Evolutionary conservation across 2,329 filamentous ascomycete genomes (phyloP).

Genomic region (Aspergillus amoenus): DNA sequence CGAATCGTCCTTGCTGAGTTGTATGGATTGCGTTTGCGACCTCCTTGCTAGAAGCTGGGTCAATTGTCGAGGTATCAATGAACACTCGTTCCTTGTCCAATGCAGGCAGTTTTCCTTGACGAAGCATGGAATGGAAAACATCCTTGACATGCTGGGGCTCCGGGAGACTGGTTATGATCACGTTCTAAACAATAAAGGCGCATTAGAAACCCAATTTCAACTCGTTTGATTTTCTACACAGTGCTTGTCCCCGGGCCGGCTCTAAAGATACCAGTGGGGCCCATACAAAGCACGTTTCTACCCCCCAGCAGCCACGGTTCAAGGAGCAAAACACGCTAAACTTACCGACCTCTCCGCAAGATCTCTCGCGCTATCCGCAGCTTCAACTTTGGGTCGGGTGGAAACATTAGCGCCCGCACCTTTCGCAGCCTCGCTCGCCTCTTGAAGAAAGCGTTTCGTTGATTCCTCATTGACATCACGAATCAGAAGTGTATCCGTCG

Average conservation of each 20-base stretch:
- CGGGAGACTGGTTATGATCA: slow-evolving; percentile 83
- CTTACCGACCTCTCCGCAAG: slow-evolving; percentile 68
- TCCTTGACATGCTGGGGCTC: slow-evolving; percentile 83
- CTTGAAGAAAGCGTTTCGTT: slow-evolving; percentile 57
- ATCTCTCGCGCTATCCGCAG: slow-evolving; percentile 59
- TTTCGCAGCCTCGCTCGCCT: slow-evolving; percentile 40
- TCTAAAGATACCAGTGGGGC: not conserved
- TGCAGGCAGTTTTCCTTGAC: slow-evolving; percentile 52
- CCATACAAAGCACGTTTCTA: not conserved
- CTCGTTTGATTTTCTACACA: not conserved
- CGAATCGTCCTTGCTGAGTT: slow-evolving; percentile 70
- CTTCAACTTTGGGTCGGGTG: slow-evolving; percentile 50
- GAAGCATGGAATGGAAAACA: slow-evolving; percentile 76
- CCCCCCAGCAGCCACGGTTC: not conserved
- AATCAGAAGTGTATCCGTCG: slow-evolving; percentile 61
- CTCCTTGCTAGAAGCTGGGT: slow-evolving; percentile 77
- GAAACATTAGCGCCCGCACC: slow-evolving; percentile 26
- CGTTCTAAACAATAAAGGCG: slow-evolving; percentile 58
- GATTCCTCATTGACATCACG: slow-evolving; percentile 64
- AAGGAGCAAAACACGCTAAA: not conserved
- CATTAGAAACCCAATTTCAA: slow-evolving; percentile 9
- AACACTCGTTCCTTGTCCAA: slow-evolving; percentile 68
- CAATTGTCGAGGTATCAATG: slow-evolving; percentile 96
- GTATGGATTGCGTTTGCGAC: slow-evolving; percentile 70
- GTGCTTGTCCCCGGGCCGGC: not conserved